Base-by-base conservation (phyloP, 768 basidiomycete genomes). In the Boletales sp. region DNA sequence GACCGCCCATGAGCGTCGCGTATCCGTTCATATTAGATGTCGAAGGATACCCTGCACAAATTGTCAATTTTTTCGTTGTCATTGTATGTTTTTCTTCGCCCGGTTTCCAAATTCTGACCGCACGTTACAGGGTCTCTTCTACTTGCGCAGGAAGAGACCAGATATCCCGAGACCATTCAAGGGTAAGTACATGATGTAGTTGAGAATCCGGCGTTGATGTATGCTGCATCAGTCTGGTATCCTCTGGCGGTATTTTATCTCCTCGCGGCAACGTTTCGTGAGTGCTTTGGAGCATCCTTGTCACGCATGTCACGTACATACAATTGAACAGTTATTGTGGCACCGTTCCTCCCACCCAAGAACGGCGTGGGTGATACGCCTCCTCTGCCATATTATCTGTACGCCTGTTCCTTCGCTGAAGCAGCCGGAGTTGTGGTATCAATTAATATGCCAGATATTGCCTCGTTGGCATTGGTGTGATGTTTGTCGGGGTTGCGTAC, bases 21-120 rank as follows among this genome's bases (percentile, higher is more conserved):
- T 83, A 83, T 57, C 80, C 81, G 0, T 84, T 83, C 53, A 83
- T 83, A 46, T 69, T 84, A 4, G 80, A 83, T 48, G 71, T 83
- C 12, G 74, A 80, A 50, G 65, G 63, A 33, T 67, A 69, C 43
- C 83, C 82, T 2, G 50, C 37, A 28, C 81, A 82, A 49, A 79
- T 83, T 31, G 74, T 84, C 57, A 76, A 78, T 50, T 59, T 83
- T 5, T 80, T 82, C 57, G 72, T 83, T 41, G 71, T 82, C 33
- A 32, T 76, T n/a, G 81, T 81, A 53, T n/a, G 78, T 65, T 5
- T 11, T 0, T 11, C 34, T 46, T 37, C 6, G 59, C 75, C 38
- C 77, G 64, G 76, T 56, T 4, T 21, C 8, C 5, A 19, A 11
- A 35, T 12, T 18, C 14, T 35, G 10, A 10, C 2, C 1, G 50